Base-by-base conservation (phyloP, 192 early-diverging fungal genomes). In the Coemansia sp. region DNA sequence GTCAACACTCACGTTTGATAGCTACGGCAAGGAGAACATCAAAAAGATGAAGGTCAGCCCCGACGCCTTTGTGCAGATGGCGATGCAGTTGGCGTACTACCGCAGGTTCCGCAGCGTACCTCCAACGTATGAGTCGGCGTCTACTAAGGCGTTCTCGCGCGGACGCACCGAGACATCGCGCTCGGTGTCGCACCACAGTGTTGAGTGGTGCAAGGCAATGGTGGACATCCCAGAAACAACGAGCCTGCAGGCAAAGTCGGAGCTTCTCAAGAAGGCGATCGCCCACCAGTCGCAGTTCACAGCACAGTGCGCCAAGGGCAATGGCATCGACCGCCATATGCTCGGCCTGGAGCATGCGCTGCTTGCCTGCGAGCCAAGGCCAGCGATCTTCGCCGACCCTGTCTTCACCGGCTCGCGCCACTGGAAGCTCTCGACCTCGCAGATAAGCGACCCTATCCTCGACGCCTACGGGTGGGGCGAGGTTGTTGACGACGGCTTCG, bases 91-190 rank as follows among this genome's bases (percentile, higher is more conserved):
- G n/a, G 87, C 89, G 6, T 91, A 84, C 76, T 88, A 88, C 81
- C 85, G 89, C 58, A 69, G 88, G 62, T 85, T 89, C 75, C 73
- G 82, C 43, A 65, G 74, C n/a, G 83, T 78, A 58, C 81, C 87
- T n/a, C 78, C 87, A 21, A 89, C 89, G 14, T 92, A 92, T 76
- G 91, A 92, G 80, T 91, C 91, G 0, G 87, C 89, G 14, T 84
- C 85, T 61, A 91, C 89, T 12, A 84, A 89, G 66, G 68, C 85
- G 51, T 92, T 83, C 68, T 62, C 84, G 41, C 88, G 85, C 73
- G 91, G 91, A 21, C 87, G 91, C 39, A 92, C 91, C 34, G 91
- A 92, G 70, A 92, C 91, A 7, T 88, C 88, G 72, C 87, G 91
- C 30, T 91, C 91, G 20, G 82, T 92, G 38, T 88, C 90, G n/a